A percentile compares a stretch with the other conserved stretches of the same genome.
These are phyloP conservation scores for Acephala macrosclerotiorum DNA, from an alignment of 2,329 filamentous ascomycete genomes.

Conservation along the genomic window DNA sequence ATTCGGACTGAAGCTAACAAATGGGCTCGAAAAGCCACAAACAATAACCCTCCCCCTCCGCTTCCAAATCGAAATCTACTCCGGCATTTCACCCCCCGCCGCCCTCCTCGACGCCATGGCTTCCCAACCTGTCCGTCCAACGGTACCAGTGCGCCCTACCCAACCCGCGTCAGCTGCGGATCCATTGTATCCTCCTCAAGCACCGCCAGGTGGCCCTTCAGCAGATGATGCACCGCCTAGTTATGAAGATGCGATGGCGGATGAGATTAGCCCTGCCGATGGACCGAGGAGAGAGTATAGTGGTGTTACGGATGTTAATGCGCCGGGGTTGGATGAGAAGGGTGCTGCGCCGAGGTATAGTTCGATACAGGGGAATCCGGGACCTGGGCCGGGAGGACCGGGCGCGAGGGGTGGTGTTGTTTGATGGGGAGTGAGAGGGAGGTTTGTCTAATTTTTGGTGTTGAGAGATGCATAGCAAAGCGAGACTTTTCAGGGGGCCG, in stretches of 20 bases:
- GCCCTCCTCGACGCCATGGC: slow-evolving; percentile 74
- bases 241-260: slow-evolving; percentile 92
- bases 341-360: slow-evolving; percentile 25
- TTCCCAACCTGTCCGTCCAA: slow-evolving; percentile 34
- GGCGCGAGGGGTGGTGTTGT: slow-evolving; percentile 1
- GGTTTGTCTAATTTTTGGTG: neutral
- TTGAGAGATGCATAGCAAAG: neutral
- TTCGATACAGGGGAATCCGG: slow-evolving; percentile 18
- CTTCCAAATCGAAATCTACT: slow-evolving; percentile 83
- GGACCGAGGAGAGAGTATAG: slow-evolving; percentile 75
- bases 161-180: slow-evolving; percentile 48
- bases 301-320: slow-evolving; percentile 68
- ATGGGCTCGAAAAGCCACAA: slow-evolving; percentile 71
- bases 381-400: slow-evolving; percentile 2
- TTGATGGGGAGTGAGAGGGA: neutral
- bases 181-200: slow-evolving; percentile 66
- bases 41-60: slow-evolving; percentile 79
- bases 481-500: neutral
- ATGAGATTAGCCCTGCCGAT: slow-evolving; percentile 74
- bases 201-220: slow-evolving; percentile 50
- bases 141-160: slow-evolving; percentile 31
- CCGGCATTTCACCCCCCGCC: slow-evolving; percentile 83
- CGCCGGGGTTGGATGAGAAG: slow-evolving; percentile 48
- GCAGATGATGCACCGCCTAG: slow-evolving; percentile 88
- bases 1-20: slow-evolving; percentile 18